Percentiles rank a stretch among this genome's conserved stretches.
phyloP scores from a whole-genome alignment of 768 basidiomycete genomes.

The Podaxis sp. region DNA sequence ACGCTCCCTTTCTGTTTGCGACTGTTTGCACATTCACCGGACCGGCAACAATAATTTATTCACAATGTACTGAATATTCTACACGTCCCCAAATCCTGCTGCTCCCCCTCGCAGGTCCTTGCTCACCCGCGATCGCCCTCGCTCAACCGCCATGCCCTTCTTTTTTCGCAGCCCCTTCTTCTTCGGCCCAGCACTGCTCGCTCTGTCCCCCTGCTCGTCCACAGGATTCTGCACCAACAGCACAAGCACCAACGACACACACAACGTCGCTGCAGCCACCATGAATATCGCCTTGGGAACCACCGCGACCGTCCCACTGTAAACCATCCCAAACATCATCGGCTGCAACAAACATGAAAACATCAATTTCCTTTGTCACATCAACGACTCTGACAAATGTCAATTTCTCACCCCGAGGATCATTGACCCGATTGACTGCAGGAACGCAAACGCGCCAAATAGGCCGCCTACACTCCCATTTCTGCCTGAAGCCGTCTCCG shows the following conservation, averaged over 20 bases:
- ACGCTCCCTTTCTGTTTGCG: slow-evolving; percentile 14
- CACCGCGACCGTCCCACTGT: slow-evolving; percentile 62
- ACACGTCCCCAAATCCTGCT: slow-evolving; percentile 9
- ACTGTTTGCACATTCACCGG: neutral
- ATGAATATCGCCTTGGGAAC: slow-evolving; percentile 73
- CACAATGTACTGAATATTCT: neutral
- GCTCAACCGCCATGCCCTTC: slow-evolving; percentile 28
- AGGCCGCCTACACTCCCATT: slow-evolving; percentile 23
- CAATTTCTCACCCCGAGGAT: slow-evolving; percentile 47
- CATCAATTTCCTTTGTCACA: slow-evolving; percentile 8
- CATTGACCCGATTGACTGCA: slow-evolving; percentile 69
- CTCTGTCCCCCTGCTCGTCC: slow-evolving; percentile 2
- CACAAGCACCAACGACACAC: slow-evolving; percentile 33
- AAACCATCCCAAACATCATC: slow-evolving; percentile 69
- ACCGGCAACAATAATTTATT: neutral
- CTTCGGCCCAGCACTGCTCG: slow-evolving; percentile 8
- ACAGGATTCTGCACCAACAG: slow-evolving; percentile 42
- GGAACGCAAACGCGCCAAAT: slow-evolving; percentile 69
- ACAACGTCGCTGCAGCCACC: slow-evolving; percentile 49
- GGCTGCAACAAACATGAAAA: slow-evolving; percentile 38
- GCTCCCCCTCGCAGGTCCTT: slow-evolving; percentile 47
- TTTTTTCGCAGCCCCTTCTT: slow-evolving; percentile 17
- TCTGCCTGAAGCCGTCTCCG: slow-evolving; percentile 21
- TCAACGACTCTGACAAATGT: slow-evolving; percentile 3
- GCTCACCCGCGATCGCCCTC: slow-evolving; percentile 46